Evolutionary conservation across 441 rosid genomes (phyloP), one percentile per base, ranked within the genome.

Genomic region (Jatropha multifida): DNA sequence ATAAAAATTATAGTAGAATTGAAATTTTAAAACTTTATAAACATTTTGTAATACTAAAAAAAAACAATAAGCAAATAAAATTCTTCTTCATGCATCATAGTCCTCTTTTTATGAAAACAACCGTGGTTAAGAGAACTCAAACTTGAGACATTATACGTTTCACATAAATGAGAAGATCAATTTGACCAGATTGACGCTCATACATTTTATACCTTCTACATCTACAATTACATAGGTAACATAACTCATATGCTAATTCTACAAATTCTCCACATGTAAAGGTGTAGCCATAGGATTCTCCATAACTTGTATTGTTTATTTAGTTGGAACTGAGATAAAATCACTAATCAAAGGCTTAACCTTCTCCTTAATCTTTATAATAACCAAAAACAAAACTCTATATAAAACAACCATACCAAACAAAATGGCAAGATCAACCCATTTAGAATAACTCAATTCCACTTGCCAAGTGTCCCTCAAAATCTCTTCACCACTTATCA

Each of bases 351-450:
- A 7, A 1, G 84, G 83, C 74, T 84, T 85, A 54, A 71, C 18
- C 80, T 79, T 86, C 76, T 84, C 88, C 11, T 3, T 48, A 0
- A 46, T 54, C 83, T 83, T 87, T 10, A 87, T 68, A 10, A 84
- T 75, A n/a, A 20, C 73, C 65, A 81, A 62, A 83, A 89, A 87
- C 15, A 84, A 3, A 23, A 80, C 26, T n/a, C 87, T 72, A 69
- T 82, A 89, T 0, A 83, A 0, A 52, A 79, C 38, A 17, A 84
- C 77, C 92, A 89, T 87, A 17, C 85, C 84, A 0, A 86, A 32
- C 76, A 89, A 81, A 38, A 82, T 59, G 1, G 37, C 79, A 60
- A 89, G 83, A 83, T 89, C 87, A 63, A 84, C 85, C 89, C 89
- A 86, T 78, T 89, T 89, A 5, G 92, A 85, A 69, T 84, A 79